Conservation (phyloP, 768 basidiomycete species). For the Strobilomyces echinocephalus region DNA sequence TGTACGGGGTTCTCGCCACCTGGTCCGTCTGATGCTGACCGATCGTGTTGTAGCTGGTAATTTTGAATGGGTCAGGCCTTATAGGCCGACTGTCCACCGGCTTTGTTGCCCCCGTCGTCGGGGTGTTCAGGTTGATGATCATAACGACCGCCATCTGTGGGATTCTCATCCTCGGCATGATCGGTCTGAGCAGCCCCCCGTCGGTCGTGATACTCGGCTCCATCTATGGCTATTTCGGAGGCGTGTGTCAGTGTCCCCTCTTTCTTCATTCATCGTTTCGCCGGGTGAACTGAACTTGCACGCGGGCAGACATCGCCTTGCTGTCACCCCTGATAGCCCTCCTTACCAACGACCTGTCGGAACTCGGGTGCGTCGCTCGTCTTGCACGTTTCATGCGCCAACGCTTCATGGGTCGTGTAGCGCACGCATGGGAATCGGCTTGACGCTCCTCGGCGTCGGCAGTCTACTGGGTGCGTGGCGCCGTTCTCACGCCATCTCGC, state of each 20-base stretch:
- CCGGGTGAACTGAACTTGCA: neutral
- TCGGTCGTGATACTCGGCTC: constrained; percentile 38
- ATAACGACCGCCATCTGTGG: constrained; percentile 30
- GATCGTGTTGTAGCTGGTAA: constrained; percentile 35
- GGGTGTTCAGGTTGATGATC: constrained; percentile 40
- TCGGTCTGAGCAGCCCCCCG: constrained; percentile 33
- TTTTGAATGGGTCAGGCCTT: constrained; percentile 48
- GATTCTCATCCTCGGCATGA: constrained; percentile 12
- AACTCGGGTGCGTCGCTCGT: constrained; percentile 41
- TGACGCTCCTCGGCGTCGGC: neutral
- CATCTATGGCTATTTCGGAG: constrained; percentile 46
- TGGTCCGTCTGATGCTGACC: neutral
- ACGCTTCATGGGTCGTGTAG: neutral
- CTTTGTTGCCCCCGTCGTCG: constrained; percentile 37
- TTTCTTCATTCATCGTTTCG: neutral
- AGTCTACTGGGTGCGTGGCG: neutral
- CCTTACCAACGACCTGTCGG: constrained; percentile 41
- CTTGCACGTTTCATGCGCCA: neutral
- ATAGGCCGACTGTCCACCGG: constrained; percentile 48
- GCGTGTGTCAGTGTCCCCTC: constrained; percentile 30
- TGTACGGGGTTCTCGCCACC: neutral
- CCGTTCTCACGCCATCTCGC: neutral
- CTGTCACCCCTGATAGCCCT: constrained; percentile 41
- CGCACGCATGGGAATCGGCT: neutral
- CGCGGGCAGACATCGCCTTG: constrained; percentile 32